A percentile compares a stretch with the other conserved stretches of the same genome.
Conservation (phyloP, 1,284 basidiomycete genomes). For the Meira miltonrushii region DNA sequence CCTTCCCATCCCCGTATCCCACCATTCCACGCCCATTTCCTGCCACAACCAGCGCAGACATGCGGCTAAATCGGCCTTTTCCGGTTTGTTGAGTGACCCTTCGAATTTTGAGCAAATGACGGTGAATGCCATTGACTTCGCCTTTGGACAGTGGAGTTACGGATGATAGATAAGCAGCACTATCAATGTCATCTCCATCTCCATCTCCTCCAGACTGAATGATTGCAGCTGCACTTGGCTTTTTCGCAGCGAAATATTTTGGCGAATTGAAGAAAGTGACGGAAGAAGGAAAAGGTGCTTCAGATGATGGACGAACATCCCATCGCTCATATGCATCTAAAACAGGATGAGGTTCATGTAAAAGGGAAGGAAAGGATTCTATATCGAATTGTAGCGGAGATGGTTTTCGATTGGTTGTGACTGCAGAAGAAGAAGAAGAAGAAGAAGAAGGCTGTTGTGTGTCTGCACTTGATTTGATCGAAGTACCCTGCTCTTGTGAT, state of each 20-base stretch:
- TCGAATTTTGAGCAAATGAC: conserved; percentile 44
- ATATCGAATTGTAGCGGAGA: conserved; percentile 6
- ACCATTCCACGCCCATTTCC: conserved; percentile 80
- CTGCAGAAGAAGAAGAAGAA: no score
- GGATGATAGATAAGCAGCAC: conserved; percentile 35
- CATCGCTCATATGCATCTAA: conserved; percentile 44
- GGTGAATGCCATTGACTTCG: conserved; percentile 44
- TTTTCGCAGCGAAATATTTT: conserved; percentile 31
- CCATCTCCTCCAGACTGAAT: conserved; percentile 22
- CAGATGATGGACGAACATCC: conserved; percentile 20
- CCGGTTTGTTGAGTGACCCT: conserved; percentile 74
- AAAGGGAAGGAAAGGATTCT: conserved; percentile 33
- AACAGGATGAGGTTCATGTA: conserved; percentile 47
- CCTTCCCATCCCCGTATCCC: conserved; percentile 82
- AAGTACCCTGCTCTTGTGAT: no score
- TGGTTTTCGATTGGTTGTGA: no score
- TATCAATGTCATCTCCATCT: conserved; percentile 34
- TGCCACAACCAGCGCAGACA: conserved; percentile 68
- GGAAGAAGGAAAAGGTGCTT: conserved; percentile 24
- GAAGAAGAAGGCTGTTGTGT: no score
- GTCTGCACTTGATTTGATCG: no score
- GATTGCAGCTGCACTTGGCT: conserved; percentile 31
- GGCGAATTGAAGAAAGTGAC: conserved; percentile 44
- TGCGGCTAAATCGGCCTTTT: conserved; percentile 72
- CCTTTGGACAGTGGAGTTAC: conserved; percentile 43